phyloP scores from a whole-genome alignment of 2,329 filamentous ascomycete species.

The Nothopassalora personata region DNA sequence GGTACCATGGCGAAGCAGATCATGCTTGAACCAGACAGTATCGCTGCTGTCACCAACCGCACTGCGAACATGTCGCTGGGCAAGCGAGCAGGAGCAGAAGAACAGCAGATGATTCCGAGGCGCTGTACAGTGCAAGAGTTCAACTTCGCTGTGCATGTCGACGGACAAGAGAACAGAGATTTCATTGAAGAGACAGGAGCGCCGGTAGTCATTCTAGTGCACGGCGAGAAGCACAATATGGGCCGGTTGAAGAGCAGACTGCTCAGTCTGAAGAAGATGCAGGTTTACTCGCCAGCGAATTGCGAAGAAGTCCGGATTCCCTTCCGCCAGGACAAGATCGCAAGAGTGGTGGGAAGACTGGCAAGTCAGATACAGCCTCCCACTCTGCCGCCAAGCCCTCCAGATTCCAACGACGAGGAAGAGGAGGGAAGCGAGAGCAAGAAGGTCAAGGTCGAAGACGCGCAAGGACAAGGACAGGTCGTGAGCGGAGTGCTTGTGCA shows the following conservation, averaged over 20 bases:
- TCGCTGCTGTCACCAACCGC: slow-evolving; percentile 75
- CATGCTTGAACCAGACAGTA: slow-evolving; percentile 89
- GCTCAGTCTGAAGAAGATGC: slow-evolving; percentile 82
- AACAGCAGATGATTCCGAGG: slow-evolving; percentile 85
- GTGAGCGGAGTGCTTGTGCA: slow-evolving; percentile 90
- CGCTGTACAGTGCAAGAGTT: slow-evolving; percentile 91
- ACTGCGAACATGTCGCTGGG: slow-evolving; percentile 23
- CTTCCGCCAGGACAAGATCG: slow-evolving; percentile 90
- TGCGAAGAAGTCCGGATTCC: slow-evolving; percentile 93
- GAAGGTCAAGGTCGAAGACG: slow-evolving; percentile 43
- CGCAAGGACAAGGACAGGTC: slow-evolving; percentile 47
- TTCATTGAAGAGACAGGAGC: slow-evolving; percentile 94
- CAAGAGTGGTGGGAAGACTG: slow-evolving; percentile 91
- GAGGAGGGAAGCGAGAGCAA: slow-evolving; percentile 23
- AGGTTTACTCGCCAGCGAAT: slow-evolving; percentile 90
- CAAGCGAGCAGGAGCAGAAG: slow-evolving; percentile 45
- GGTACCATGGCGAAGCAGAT: slow-evolving; percentile 97
- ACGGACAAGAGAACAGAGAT: slow-evolving; percentile 89
- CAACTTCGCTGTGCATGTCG: slow-evolving; percentile 94
- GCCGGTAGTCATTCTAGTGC: slow-evolving; percentile 91
- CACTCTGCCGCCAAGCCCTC: slow-evolving; percentile 30
- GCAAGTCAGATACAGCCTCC: slow-evolving; percentile 70
- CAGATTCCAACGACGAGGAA: slow-evolving; percentile 38
- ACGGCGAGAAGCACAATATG: slow-evolving; percentile 97
- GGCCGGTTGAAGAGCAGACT: slow-evolving; percentile 93